Evolutionary conservation across 106 monocot species (phyloP).

Genomic region (Alisma plantagoaquatica): DNA sequence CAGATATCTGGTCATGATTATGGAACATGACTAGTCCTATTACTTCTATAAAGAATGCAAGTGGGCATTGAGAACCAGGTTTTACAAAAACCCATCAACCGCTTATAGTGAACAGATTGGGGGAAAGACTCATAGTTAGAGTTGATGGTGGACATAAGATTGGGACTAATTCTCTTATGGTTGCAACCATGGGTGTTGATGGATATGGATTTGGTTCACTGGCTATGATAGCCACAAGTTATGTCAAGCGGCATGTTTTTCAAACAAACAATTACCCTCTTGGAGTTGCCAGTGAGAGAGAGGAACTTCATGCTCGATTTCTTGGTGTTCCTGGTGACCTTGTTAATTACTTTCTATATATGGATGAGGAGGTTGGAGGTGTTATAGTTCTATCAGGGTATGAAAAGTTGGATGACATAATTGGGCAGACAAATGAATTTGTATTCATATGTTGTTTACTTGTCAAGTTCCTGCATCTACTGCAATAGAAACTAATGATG

Average conservation of each 20-base stretch:
- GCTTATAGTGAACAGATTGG: slow-evolving; percentile 81
- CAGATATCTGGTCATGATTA: slow-evolving; percentile 99
- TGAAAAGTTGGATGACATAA: slow-evolving; percentile 95
- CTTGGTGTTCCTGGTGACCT: slow-evolving; percentile 99
- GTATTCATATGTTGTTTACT: too few relatives aligned
- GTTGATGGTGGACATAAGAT: slow-evolving; percentile 99
- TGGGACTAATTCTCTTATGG: slow-evolving; percentile 89
- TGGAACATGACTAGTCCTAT: slow-evolving; percentile 97
- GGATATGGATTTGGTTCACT: slow-evolving; percentile 99
- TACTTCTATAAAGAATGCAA: slow-evolving; percentile 98
- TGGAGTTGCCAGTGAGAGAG: slow-evolving; percentile 99
- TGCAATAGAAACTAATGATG: too few relatives aligned
- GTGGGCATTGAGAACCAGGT: slow-evolving; percentile 98
- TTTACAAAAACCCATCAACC: slow-evolving; percentile 89
- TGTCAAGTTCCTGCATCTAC: too few relatives aligned
- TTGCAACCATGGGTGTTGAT: slow-evolving; percentile 96
- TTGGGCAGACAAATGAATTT: slow-evolving; percentile 76
- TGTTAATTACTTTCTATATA: slow-evolving; percentile 92
- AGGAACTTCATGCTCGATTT: slow-evolving; percentile 96
- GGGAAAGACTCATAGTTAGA: slow-evolving; percentile 89
- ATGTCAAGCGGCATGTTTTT: slow-evolving; percentile 96
- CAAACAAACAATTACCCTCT: slow-evolving; percentile 99
- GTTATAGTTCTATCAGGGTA: slow-evolving; percentile 74
- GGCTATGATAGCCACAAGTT: slow-evolving; percentile 99
- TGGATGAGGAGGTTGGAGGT: slow-evolving; percentile 98